phyloP scores from a whole-genome alignment of 106 monocot species.

The Narthecium ossifragum region DNA sequence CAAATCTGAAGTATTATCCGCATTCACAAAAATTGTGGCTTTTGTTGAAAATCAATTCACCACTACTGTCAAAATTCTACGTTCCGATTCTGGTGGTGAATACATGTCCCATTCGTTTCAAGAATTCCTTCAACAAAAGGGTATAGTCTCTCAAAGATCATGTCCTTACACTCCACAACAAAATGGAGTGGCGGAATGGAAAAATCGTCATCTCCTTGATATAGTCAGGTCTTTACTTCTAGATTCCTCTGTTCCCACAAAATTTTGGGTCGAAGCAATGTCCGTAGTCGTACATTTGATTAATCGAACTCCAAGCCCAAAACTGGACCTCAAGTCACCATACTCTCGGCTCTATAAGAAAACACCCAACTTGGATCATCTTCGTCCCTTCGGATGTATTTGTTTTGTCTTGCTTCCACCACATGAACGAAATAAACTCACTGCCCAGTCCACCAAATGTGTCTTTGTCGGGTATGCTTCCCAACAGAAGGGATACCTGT shows the following conservation, averaged over 20 bases:
- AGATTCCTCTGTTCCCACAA: not conserved
- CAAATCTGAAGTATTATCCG: not conserved
- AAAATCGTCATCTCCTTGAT: not conserved
- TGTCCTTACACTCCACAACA: not conserved
- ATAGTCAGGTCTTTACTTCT: not conserved
- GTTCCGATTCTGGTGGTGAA: not conserved
- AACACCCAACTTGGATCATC: not conserved
- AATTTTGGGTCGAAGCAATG: not conserved
- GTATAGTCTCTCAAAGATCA: not conserved
- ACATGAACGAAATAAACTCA: not conserved
- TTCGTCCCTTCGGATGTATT: not conserved
- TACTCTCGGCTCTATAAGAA: not conserved
- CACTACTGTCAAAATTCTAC: not conserved
- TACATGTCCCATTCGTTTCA: not conserved
- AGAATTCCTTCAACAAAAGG: not conserved
- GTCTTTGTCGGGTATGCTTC: not conserved
- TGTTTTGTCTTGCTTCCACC: not conserved
- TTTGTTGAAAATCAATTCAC: not conserved
- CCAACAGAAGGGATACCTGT: not conserved
- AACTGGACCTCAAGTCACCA: not conserved
- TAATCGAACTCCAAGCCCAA: not conserved
- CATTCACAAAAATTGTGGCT: not conserved
- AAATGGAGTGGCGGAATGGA: not conserved
- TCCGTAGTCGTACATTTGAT: not conserved
- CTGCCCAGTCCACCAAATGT: not conserved